Evolutionary conservation across 1,284 basidiomycete genomes (phyloP).

Genomic region (Rhodotorula mucilaginosa): DNA sequence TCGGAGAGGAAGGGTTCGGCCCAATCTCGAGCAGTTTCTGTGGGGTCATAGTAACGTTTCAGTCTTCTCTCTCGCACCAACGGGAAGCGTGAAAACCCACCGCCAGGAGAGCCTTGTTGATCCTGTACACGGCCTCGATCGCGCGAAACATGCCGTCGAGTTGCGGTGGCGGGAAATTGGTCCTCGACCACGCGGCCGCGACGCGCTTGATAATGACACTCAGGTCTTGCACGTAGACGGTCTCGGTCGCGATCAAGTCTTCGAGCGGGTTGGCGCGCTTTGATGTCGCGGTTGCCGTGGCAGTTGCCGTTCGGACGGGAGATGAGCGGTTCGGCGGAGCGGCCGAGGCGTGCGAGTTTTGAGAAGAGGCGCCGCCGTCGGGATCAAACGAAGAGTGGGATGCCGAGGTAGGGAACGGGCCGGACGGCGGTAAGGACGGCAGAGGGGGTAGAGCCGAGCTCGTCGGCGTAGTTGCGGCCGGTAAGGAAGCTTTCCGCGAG

Average conservation of each 20-base stretch:
- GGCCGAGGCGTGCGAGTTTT: no score
- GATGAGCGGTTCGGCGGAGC: not conserved
- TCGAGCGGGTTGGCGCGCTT: conserved; percentile 67
- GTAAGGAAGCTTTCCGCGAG: not conserved
- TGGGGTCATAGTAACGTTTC: not conserved
- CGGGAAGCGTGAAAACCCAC: conserved; percentile 54
- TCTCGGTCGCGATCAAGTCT: conserved; percentile 93
- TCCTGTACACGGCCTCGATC: conserved; percentile 86
- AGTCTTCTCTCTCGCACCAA: not conserved
- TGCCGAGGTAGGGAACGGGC: not conserved
- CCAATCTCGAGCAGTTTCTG: conserved; percentile 94
- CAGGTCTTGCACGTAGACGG: conserved; percentile 84
- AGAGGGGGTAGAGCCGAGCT: not conserved
- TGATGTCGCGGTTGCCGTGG: not conserved
- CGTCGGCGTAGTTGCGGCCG: not conserved
- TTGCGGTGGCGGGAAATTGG: conserved; percentile 86
- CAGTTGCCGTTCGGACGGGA: not conserved
- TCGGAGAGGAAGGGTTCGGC: conserved; percentile 86
- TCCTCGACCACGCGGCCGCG: conserved; percentile 91
- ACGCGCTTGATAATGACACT: conserved; percentile 92
- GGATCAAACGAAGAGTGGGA: not conserved
- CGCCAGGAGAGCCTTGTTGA: conserved; percentile 73
- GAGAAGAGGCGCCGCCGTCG: not conserved
- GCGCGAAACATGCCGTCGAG: conserved; percentile 92
- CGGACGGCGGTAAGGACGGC: not conserved